phyloP scores from a whole-genome alignment of 75 land plant species.

The Cryptomeria japonica region DNA sequence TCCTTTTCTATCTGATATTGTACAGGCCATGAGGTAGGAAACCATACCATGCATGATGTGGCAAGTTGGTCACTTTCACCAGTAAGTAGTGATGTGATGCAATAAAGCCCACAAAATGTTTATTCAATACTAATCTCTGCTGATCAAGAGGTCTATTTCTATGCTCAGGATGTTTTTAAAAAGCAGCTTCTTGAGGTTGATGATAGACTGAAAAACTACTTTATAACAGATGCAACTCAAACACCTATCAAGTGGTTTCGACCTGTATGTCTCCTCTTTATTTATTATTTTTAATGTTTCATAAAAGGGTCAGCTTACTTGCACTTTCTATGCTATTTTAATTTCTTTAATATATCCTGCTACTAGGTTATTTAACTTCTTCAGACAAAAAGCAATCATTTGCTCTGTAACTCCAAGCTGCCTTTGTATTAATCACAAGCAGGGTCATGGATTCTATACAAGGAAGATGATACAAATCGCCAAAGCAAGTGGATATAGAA shows the following conservation, averaged over 20 bases:
- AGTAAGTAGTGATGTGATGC: conserved; percentile 13
- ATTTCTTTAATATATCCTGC: neutral
- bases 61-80: conserved; percentile 46
- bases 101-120: neutral
- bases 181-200: conserved; percentile 36
- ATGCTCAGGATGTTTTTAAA: conserved; percentile 30
- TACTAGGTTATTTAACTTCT: neutral
- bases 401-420: neutral
- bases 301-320: neutral
- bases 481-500: conserved; percentile 30
- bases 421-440: neutral
- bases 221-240: conserved; percentile 17
- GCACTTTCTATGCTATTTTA: neutral
- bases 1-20: conserved; percentile 5
- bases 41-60: conserved; percentile 50
- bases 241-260: conserved; percentile 48
- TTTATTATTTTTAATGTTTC: neutral
- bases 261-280: conserved; percentile 26
- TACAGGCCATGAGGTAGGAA: conserved; percentile 57
- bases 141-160: neutral
- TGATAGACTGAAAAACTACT: conserved; percentile 22
- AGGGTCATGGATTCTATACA: conserved; percentile 46
- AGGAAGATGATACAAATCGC: conserved; percentile 21
- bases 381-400: neutral
- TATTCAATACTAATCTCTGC: neutral